Conservation (phyloP, 768 basidiomycete genomes). For the Aureoboletus auriporus region DNA sequence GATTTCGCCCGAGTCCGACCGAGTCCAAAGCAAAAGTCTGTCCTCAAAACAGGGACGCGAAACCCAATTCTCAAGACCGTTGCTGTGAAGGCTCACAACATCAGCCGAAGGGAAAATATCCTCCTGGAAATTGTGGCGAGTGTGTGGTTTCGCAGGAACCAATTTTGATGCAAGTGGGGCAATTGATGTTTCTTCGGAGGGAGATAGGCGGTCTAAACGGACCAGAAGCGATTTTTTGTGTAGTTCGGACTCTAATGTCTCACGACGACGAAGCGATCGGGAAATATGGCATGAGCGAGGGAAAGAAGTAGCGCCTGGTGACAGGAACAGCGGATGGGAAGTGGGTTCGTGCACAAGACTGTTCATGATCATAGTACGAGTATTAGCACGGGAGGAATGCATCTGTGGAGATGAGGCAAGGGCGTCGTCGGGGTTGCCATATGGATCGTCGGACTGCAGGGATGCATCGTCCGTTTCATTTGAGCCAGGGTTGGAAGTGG, state of each 20-base stretch:
- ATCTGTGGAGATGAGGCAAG: conserved; percentile 1
- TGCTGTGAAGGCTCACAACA: conserved; percentile 33
- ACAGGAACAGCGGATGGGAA: conserved; percentile 48
- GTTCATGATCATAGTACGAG: conserved; percentile 43
- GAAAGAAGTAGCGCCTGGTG: conserved; percentile 35
- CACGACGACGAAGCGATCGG: conserved; percentile 31
- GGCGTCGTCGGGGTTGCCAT: conserved; percentile 17
- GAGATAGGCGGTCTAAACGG: conserved; percentile 40
- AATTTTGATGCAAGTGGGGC: conserved; percentile 38
- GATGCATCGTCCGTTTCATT: conserved; percentile 33
- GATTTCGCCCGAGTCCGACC: conserved; percentile 35
- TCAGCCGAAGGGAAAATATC: conserved; percentile 17
- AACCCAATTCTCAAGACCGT: conserved; percentile 65
- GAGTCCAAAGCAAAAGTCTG: conserved; percentile 52
- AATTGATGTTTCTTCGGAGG: conserved; percentile 42
- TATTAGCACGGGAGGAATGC: conserved; percentile 31
- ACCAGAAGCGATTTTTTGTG: conserved; percentile 50
- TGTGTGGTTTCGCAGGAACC: conserved; percentile 23
- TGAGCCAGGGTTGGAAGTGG: conserved; percentile 19
- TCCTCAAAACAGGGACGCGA: conserved; percentile 77
- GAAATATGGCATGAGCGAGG: conserved; percentile 55
- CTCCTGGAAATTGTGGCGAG: conserved; percentile 33
- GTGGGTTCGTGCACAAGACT: conserved; percentile 37
- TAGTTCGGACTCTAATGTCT: conserved; percentile 42
- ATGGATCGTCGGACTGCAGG: conserved; percentile 36